Evolutionary conservation across 805 yeast species (phyloP), one percentile per base, ranked within the genome.

Genomic region (Cyberlindnera saturnus): DNA sequence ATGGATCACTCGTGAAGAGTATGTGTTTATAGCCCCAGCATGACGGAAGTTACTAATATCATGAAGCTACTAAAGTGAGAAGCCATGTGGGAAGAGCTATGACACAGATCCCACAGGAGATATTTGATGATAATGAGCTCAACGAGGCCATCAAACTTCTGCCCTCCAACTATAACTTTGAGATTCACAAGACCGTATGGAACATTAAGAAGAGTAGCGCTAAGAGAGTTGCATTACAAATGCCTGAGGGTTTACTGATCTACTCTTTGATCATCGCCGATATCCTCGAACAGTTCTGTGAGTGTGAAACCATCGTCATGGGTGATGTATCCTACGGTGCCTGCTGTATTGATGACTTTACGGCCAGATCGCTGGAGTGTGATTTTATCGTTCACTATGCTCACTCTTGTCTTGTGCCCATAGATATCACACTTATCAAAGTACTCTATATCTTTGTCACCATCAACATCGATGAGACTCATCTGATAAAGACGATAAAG

Each of bases 261-360:
- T 93, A 90, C 60, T 82, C 97, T 0, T 72, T 95, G 47, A 75
- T 93, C 32, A 78, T 93, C n/a, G 75, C 96, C 4, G 99, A 93
- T 64, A 91, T 93, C 19, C 61, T 93, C 31, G 96, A 88, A 57
- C 96, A 90, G 62, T 91, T 93, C 54, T 90, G 97, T 61, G 64
- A 68, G 3, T 88, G 84, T 41, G 96, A 90, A 57, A 86, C 90
- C 0, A 70, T 93, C 1, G 93, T 91, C 3, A 93, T 93, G 99
- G 99, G 99, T 2, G 99, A 93, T 62, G 99, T 93, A 0, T 87
- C 97, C 0, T 93, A 93, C 58, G 99, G 99, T 35, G 99, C 99
- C 0, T 93, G 99, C 61, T 93, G 99, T 65, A 89, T 93, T 37
- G 99, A 93, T 61, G 99, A 93, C 59, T 93, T 73, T 60, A 90